Percentiles rank a stretch among this genome's conserved stretches.
These are phyloP conservation scores for Carex parvula DNA, from an alignment of 176 grass and related monocot genomes.

Conservation along the genomic window DNA sequence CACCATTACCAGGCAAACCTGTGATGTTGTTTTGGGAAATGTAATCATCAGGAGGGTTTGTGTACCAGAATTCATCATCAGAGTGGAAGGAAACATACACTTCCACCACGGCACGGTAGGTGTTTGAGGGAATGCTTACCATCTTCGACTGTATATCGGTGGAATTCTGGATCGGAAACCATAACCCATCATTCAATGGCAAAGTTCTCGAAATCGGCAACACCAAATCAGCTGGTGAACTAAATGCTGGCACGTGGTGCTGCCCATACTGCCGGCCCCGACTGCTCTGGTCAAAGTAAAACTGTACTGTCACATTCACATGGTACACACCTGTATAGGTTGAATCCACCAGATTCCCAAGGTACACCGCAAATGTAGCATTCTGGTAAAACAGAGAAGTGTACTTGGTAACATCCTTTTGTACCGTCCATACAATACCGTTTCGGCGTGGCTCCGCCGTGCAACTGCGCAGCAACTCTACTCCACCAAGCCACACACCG, in stretches of 20 bases:
- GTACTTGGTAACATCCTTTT: slow-evolving; percentile 68
- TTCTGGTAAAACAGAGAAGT: slow-evolving; percentile 47
- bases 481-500: slow-evolving; percentile 68
- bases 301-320: slow-evolving; percentile 59
- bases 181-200: slow-evolving; percentile 55
- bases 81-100: slow-evolving; percentile 69
- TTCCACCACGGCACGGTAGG: slow-evolving; percentile 68
- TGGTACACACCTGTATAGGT: slow-evolving; percentile 69
- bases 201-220: slow-evolving; percentile 50
- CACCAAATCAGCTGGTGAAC: slow-evolving; percentile 58
- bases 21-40: slow-evolving; percentile 40
- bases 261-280: background rate
- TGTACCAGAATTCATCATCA: slow-evolving; percentile 81
- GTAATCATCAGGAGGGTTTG: slow-evolving; percentile 28
- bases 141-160: slow-evolving; percentile 34
- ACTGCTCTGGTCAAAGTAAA: slow-evolving; percentile 49
- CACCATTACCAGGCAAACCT: slow-evolving; percentile 22
- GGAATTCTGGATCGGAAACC: slow-evolving; percentile 57
- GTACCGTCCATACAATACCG: slow-evolving; percentile 52
- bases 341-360: slow-evolving; percentile 59
- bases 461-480: slow-evolving; percentile 66
- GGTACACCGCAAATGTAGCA: slow-evolving; percentile 64
- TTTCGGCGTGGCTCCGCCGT: slow-evolving; percentile 39
- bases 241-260: slow-evolving; percentile 26
- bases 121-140: slow-evolving; percentile 46